Conservation (phyloP, 495 filamentous ascomycete genomes). For the Tuber aestivum region DNA sequence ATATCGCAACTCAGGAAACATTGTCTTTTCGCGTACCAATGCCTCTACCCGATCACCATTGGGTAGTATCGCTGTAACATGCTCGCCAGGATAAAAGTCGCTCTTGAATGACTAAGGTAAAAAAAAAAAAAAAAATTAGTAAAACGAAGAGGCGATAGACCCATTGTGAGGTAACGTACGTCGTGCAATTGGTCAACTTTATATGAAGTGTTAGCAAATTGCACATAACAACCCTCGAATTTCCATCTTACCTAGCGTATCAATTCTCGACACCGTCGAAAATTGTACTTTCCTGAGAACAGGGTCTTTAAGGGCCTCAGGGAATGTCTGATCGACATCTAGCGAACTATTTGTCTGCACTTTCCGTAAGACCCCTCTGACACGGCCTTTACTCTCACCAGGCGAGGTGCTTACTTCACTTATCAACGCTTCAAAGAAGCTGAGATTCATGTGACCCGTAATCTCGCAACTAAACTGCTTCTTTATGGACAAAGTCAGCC, state of each 20-base stretch:
- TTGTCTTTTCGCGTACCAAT: constrained; percentile 78
- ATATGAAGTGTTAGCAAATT: constrained; percentile 10
- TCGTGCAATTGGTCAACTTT: constrained; percentile 65
- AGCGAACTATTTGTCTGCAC: constrained; percentile 70
- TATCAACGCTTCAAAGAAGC: constrained; percentile 86
- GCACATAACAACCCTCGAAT: constrained; percentile 12
- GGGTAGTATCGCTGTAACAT: constrained; percentile 64
- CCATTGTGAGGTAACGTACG: constrained; percentile 44
- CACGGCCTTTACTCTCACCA: not conserved
- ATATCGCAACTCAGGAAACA: constrained; percentile 57
- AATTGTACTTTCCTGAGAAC: constrained; percentile 88
- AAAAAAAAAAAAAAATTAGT: not conserved
- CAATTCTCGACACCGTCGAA: constrained; percentile 80
- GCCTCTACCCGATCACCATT: constrained; percentile 69
- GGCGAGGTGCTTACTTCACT: constrained; percentile 68
- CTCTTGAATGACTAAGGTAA: constrained; percentile 77
- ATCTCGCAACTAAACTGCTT: constrained; percentile 91
- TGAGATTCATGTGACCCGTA: constrained; percentile 84
- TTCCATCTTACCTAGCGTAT: constrained; percentile 66
- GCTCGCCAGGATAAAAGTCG: constrained; percentile 90
- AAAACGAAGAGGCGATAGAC: constrained; percentile 6
- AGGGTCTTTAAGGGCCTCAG: constrained; percentile 83
- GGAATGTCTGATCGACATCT: constrained; percentile 85
- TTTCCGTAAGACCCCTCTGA: constrained; percentile 8
- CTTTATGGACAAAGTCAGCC: constrained; percentile 43